phyloP scores from a whole-genome alignment of 2,329 filamentous ascomycete species.

The Tolypocladium endophyticum region DNA sequence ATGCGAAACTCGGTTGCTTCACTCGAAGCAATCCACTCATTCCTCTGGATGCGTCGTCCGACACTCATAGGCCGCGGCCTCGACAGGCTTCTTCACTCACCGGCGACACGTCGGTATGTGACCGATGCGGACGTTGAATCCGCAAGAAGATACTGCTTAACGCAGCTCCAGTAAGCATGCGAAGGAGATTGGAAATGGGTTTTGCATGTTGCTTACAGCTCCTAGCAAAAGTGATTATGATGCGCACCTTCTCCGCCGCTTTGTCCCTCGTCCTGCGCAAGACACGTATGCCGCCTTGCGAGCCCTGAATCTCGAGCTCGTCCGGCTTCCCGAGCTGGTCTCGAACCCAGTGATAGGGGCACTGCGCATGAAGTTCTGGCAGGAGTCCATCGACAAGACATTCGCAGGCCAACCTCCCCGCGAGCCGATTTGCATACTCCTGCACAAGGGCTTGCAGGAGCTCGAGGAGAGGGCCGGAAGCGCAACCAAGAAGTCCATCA shows the following conservation, averaged over 20 bases:
- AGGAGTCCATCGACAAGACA: constrained; percentile 69
- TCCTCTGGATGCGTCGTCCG: constrained; percentile 27
- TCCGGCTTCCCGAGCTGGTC: constrained; percentile 79
- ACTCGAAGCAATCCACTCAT: background rate
- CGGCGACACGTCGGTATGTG: constrained; percentile 28
- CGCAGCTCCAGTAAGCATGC: constrained; percentile 36
- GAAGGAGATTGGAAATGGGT: rapidly evolving
- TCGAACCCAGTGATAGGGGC: constrained; percentile 78
- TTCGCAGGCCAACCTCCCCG: constrained; percentile 72
- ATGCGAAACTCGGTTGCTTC: background rate
- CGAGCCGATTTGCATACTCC: constrained; percentile 80
- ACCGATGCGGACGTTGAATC: constrained; percentile 41
- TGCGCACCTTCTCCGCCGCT: constrained; percentile 75
- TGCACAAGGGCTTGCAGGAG: constrained; percentile 60
- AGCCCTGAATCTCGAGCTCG: constrained; percentile 86
- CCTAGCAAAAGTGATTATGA: constrained; percentile 77
- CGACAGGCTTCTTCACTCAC: constrained; percentile 19
- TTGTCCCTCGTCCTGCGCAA: constrained; percentile 63
- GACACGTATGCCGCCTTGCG: constrained; percentile 86
- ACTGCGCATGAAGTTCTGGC: constrained; percentile 92
- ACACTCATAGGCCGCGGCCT: constrained; percentile 26
- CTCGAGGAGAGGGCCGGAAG: constrained; percentile 36
- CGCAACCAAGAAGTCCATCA: constrained; percentile 40
- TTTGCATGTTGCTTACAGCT: constrained; percentile 3
- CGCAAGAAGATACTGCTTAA: constrained; percentile 42